Conservation (phyloP, 306 rosid genomes). For the Canavalia gladiata region DNA sequence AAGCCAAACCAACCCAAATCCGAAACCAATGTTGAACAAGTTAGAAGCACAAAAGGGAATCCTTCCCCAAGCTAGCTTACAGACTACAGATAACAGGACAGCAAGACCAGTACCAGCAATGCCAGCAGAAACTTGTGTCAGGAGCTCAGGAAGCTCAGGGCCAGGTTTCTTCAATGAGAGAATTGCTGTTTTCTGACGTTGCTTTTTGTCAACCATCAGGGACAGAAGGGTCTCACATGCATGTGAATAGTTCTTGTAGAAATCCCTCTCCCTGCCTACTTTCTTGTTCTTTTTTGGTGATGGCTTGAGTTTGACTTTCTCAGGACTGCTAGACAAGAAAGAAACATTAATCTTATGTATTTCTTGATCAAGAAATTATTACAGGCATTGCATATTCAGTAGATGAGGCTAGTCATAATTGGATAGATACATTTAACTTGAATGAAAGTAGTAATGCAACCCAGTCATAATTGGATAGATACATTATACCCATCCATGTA, state of each 20-base stretch:
- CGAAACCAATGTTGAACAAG: constrained; percentile 69
- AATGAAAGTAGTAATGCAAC: neutral
- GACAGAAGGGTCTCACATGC: constrained; percentile 91
- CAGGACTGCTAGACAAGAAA: constrained; percentile 67
- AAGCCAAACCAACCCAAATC: constrained; percentile 84
- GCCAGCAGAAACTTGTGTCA: constrained; percentile 74
- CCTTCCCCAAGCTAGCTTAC: constrained; percentile 69
- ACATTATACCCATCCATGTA: neutral
- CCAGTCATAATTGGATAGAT: neutral
- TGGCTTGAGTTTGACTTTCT: constrained; percentile 70
- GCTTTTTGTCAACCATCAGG: constrained; percentile 63
- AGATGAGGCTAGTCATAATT: constrained; percentile 1
- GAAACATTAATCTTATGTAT: constrained; percentile 24
- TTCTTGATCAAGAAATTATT: constrained; percentile 31
- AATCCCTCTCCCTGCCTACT: constrained; percentile 67
- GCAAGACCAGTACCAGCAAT: constrained; percentile 90
- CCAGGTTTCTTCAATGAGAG: constrained; percentile 74
- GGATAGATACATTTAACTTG: neutral
- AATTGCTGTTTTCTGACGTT: constrained; percentile 57
- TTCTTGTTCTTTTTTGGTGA: constrained; percentile 67
- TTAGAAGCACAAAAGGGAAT: constrained; percentile 64
- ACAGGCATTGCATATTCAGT: neutral
- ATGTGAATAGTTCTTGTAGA: constrained; percentile 68
- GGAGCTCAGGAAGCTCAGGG: constrained; percentile 82
- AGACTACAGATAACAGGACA: constrained; percentile 70